A percentile compares a stretch with the other conserved stretches of the same genome.
phyloP scores from a whole-genome alignment of 768 basidiomycete genomes.

The Serendipita sp. region DNA sequence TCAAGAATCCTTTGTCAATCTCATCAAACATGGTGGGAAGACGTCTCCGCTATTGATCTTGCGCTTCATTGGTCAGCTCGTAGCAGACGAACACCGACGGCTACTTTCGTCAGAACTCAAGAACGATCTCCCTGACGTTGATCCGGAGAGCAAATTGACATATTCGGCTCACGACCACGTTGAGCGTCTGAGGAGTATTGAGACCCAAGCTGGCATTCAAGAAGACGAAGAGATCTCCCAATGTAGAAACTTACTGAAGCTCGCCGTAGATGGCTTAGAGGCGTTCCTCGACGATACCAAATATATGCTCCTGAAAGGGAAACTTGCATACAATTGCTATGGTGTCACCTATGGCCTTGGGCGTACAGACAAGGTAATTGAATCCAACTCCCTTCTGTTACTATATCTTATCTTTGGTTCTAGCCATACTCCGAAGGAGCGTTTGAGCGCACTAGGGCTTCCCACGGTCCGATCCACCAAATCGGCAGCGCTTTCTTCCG shows the following conservation, averaged over 20 bases:
- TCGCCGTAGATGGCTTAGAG: constrained; percentile 48
- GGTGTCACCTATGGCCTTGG: constrained; percentile 55
- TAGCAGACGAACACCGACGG: constrained; percentile 35
- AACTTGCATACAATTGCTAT: constrained; percentile 61
- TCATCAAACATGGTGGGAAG: constrained; percentile 33
- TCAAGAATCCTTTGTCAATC: constrained; percentile 41
- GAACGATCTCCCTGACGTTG: constrained; percentile 21
- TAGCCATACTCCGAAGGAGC: constrained; percentile 25
- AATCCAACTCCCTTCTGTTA: no score
- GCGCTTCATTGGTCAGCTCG: constrained; percentile 56
- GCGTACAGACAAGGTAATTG: constrained; percentile 47
- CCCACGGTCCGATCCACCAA: constrained; percentile 58
- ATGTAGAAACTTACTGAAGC: constrained; percentile 36
- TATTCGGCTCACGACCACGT: constrained; percentile 62
- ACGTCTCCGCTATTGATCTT: constrained; percentile 41
- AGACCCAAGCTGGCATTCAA: constrained; percentile 24
- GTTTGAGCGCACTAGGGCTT: constrained; percentile 57
- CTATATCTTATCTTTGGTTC: no score
- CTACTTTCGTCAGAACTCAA: constrained; percentile 15
- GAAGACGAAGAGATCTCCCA: constrained; percentile 33
- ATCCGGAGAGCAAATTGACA: constrained; percentile 14
- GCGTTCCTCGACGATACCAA: constrained; percentile 50
- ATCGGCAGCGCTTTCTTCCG: constrained; percentile 61
- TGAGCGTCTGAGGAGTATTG: constrained; percentile 55
- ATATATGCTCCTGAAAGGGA: constrained; percentile 44